These are phyloP conservation scores for Crithidia bombi DNA, from an alignment of 208 protist genomes.

Conservation along the genomic window DNA sequence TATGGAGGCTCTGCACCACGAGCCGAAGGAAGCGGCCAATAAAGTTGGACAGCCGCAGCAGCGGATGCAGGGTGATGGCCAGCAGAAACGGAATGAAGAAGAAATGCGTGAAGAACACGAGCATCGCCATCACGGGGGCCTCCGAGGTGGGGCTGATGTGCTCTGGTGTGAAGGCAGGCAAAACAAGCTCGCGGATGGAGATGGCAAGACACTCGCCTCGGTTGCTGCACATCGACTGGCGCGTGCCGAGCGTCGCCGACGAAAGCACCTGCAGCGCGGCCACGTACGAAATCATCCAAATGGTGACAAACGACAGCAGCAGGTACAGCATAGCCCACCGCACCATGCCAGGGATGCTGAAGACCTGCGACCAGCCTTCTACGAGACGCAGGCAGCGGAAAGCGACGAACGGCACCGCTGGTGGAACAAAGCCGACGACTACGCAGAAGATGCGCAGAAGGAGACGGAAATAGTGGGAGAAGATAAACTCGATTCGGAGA, in stretches of 20 bases:
- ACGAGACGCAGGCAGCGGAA: slow-evolving; percentile 66
- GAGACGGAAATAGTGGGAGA: slow-evolving; percentile 58
- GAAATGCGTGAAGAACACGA: slow-evolving; percentile 66
- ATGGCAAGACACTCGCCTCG: slow-evolving; percentile 48
- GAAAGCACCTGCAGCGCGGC: slow-evolving; percentile 55
- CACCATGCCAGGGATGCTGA: slow-evolving; percentile 70
- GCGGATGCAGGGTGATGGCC: slow-evolving; percentile 59
- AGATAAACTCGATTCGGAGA: slow-evolving; percentile 67
- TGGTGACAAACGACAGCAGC: slow-evolving; percentile 49
- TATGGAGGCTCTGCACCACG: slow-evolving; percentile 72
- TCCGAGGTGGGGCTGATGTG: slow-evolving; percentile 49
- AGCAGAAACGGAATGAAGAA: slow-evolving; percentile 67
- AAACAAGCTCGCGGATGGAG: slow-evolving; percentile 61
- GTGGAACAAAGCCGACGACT: slow-evolving; percentile 66
- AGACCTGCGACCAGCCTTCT: slow-evolving; percentile 78
- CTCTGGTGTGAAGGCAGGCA: slow-evolving; percentile 58
- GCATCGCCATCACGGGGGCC: slow-evolving; percentile 51
- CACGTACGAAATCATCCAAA: slow-evolving; percentile 83
- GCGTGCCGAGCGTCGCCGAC: background rate
- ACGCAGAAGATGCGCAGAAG: slow-evolving; percentile 66
- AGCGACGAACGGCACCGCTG: slow-evolving; percentile 57
- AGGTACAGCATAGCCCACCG: slow-evolving; percentile 66
- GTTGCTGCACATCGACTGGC: slow-evolving; percentile 41
- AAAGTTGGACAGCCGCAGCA: slow-evolving; percentile 75
- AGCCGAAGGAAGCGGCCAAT: slow-evolving; percentile 78